Evolutionary conservation across 768 basidiomycete genomes (phyloP).

Genomic region (Termitomyces sp.): DNA sequence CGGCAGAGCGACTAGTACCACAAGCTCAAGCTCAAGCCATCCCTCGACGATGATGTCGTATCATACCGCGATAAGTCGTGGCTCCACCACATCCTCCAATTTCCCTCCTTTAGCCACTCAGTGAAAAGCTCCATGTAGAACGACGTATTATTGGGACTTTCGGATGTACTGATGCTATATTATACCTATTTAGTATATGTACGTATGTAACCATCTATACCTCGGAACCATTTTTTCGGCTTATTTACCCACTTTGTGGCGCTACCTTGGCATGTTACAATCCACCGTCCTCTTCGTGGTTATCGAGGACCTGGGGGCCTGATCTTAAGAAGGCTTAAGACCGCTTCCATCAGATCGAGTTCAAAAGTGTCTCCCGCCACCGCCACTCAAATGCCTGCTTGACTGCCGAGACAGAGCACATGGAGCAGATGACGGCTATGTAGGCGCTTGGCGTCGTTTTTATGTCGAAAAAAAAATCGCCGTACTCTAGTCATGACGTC

Average conservation of each 20-base stretch:
- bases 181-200: slow-evolving; percentile 12
- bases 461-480: neutral
- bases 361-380: slow-evolving; percentile 1
- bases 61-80: slow-evolving; percentile 23
- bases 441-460: neutral
- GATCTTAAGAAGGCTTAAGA: neutral
- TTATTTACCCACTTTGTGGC: neutral
- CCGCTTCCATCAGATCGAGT: neutral
- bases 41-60: slow-evolving; percentile 22
- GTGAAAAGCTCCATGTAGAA: neutral
- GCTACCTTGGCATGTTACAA: neutral
- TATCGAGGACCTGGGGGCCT: neutral
- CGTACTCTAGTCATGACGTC: neutral
- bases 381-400: neutral
- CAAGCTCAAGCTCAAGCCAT: slow-evolving; percentile 16
- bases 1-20: slow-evolving; percentile 9
- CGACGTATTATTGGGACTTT: slow-evolving; percentile 3
- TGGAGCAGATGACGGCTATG: neutral
- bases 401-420: neutral
- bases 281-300: neutral
- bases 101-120: neutral
- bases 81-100: neutral
- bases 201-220: neutral
- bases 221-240: neutral
- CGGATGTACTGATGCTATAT: slow-evolving; percentile 9